Percentiles rank a stretch among this genome's conserved stretches.
These are phyloP conservation scores for Chloromonas sp. DNA, from an alignment of 163 green algal genomes.

Conservation along the genomic window DNA sequence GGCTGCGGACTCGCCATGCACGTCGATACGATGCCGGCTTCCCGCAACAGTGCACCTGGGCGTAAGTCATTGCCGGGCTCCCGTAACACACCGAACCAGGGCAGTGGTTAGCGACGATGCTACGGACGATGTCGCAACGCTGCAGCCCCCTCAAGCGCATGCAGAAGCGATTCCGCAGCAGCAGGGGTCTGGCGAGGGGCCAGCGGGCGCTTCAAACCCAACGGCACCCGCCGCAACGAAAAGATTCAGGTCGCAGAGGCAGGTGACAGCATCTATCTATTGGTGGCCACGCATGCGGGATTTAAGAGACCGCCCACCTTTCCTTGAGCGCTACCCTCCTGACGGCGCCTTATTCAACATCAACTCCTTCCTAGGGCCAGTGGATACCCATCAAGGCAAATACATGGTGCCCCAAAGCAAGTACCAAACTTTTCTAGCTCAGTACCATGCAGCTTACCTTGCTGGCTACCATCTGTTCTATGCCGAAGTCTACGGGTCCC, in stretches of 20 bases:
- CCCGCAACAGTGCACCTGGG: too few relatives aligned
- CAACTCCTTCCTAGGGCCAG: constrained; percentile 20
- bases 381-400: constrained; percentile 11
- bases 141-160: too few relatives aligned
- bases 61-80: too few relatives aligned
- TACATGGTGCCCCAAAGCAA: constrained; percentile 7
- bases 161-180: background rate
- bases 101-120: too few relatives aligned
- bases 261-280: background rate
- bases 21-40: too few relatives aligned
- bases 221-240: background rate
- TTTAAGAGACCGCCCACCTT: background rate
- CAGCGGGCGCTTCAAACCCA: too few relatives aligned
- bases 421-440: background rate
- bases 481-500: constrained; percentile 22
- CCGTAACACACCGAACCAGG: too few relatives aligned
- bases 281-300: background rate
- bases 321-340: constrained; percentile 14
- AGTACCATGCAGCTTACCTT: constrained; percentile 23
- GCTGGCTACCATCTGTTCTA: constrained; percentile 32
- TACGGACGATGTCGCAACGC: too few relatives aligned
- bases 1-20: too few relatives aligned
- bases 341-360: constrained; percentile 15
- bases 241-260: background rate
- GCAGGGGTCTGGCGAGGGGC: background rate